Conservation (phyloP, 2,329 filamentous ascomycete genomes). For the Dactylellina haptotyla region DNA sequence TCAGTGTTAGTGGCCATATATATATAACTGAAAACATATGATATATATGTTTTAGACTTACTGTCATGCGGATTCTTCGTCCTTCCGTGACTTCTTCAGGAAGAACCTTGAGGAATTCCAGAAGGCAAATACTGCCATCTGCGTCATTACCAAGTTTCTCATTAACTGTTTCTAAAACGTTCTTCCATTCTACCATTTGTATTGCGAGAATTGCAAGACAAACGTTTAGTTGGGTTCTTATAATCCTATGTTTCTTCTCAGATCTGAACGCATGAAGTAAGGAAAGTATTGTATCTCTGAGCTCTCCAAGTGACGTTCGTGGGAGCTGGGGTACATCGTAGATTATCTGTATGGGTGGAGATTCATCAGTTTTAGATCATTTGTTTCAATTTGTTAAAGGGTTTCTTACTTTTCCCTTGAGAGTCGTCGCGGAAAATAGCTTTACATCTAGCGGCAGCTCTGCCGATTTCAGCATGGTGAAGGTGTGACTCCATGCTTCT, state of each 20-base stretch:
- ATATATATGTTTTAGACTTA: slow-evolving; percentile 75
- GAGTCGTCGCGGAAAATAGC: slow-evolving; percentile 92
- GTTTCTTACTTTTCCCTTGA: slow-evolving; percentile 89
- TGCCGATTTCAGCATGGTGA: slow-evolving; percentile 84
- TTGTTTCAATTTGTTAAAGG: slow-evolving; percentile 12
- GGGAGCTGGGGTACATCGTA: slow-evolving; percentile 94
- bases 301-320: slow-evolving; percentile 74
- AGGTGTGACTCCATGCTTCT: slow-evolving; percentile 89
- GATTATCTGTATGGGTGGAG: slow-evolving; percentile 76
- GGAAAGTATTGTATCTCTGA: slow-evolving; percentile 84
- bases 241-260: slow-evolving; percentile 77
- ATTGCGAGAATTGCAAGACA: slow-evolving; percentile 94
- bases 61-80: slow-evolving; percentile 98
- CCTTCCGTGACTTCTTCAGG: slow-evolving; percentile 99
- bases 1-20: neutral
- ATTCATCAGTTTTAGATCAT: slow-evolving; percentile 30
- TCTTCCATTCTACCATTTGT: slow-evolving; percentile 94
- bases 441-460: slow-evolving; percentile 81
- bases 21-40: slow-evolving; percentile 57
- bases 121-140: slow-evolving; percentile 82
- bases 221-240: slow-evolving; percentile 91
- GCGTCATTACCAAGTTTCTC: slow-evolving; percentile 78
- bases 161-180: slow-evolving; percentile 85
- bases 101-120: slow-evolving; percentile 95
- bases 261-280: slow-evolving; percentile 82